A percentile compares a stretch with the other conserved stretches of the same genome.
Conservation (phyloP, 495 filamentous ascomycete species). For the Neurospora sp. region DNA sequence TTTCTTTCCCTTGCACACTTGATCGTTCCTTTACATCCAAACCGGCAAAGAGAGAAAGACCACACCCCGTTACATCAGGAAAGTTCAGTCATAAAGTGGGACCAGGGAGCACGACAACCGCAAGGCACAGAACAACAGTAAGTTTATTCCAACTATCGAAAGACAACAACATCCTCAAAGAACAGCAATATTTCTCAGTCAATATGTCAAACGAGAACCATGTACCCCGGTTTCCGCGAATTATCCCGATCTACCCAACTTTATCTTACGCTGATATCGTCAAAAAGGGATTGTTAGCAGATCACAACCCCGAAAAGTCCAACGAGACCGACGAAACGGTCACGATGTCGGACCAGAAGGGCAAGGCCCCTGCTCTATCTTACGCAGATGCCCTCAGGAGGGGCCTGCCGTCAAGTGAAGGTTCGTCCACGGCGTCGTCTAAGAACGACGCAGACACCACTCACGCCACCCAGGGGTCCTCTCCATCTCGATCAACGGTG, state of each 20-base stretch:
- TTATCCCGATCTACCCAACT: background rate
- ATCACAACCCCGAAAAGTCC: background rate
- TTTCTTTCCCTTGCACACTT: background rate
- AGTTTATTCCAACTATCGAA: background rate
- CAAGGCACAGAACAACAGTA: background rate
- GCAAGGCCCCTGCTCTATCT: background rate
- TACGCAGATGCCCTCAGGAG: background rate
- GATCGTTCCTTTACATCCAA: background rate
- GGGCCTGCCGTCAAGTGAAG: background rate
- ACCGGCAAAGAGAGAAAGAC: background rate
- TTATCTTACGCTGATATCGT: background rate
- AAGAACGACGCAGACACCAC: background rate
- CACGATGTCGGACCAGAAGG: background rate
- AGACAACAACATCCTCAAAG: background rate
- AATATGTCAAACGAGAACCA: background rate
- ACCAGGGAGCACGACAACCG: background rate
- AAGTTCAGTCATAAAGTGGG: background rate
- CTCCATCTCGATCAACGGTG: background rate
- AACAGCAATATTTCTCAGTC: background rate
- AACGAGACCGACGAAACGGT: background rate
- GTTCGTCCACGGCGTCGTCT: background rate
- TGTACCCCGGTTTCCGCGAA: background rate
- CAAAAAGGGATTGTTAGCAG: background rate
- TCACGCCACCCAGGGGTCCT: background rate
- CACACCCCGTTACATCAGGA: background rate